Conservation (phyloP, 139 green algal genomes). For the Chlamydomonas sp. region DNA sequence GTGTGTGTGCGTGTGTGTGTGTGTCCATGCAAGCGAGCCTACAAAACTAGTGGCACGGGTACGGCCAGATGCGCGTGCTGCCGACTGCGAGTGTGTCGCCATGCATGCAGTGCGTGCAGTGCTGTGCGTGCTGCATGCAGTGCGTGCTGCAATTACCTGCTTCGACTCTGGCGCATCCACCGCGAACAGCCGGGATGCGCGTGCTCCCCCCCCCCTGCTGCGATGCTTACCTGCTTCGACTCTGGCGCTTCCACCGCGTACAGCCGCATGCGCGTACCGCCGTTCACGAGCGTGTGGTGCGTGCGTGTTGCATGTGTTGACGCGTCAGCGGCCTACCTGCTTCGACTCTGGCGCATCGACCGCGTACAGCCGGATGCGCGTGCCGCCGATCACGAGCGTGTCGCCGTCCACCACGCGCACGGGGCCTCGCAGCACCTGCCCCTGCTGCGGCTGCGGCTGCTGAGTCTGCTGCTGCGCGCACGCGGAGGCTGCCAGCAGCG, state of each 20-base stretch:
- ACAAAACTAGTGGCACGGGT: too few relatives aligned
- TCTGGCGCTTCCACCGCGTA: background rate
- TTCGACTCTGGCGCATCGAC: constrained; percentile 76
- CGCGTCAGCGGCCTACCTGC: background rate
- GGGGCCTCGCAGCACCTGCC: constrained; percentile 8
- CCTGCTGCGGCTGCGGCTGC: too few relatives aligned
- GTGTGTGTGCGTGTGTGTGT: too few relatives aligned
- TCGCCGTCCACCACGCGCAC: constrained; percentile 34
- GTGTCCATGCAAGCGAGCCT: too few relatives aligned
- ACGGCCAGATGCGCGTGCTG: too few relatives aligned
- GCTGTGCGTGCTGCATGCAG: too few relatives aligned
- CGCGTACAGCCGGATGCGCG: constrained; percentile 53
- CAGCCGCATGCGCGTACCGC: background rate
- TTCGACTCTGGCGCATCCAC: constrained; percentile 76
- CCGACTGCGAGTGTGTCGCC: too few relatives aligned
- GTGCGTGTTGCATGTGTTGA: constrained; percentile 29
- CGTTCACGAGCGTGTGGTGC: constrained; percentile 7
- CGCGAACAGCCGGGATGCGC: constrained; percentile 59
- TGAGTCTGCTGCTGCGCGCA: too few relatives aligned
- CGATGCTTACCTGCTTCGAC: too few relatives aligned
- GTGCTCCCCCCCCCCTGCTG: background rate
- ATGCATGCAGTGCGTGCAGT: too few relatives aligned
- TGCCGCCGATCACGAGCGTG: constrained; percentile 33
- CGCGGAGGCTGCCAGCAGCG: too few relatives aligned
- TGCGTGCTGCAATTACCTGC: constrained; percentile 11